These are phyloP conservation scores for Mycena sanguinolenta DNA, from an alignment of 768 basidiomycete genomes.

Conservation along the genomic window DNA sequence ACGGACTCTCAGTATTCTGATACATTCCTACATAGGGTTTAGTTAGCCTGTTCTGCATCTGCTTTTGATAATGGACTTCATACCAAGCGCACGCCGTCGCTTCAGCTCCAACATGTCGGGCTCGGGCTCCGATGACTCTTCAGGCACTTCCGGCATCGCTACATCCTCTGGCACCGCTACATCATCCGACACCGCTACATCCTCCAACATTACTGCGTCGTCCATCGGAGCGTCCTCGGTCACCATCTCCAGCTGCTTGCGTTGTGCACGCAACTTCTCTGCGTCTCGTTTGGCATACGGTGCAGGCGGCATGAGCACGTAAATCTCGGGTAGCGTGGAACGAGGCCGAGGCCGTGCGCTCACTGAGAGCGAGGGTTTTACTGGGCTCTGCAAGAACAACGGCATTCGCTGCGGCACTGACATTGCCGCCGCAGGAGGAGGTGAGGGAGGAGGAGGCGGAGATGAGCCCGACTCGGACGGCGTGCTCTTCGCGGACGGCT, in stretches of 20 bases:
- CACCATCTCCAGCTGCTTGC: too few relatives aligned
- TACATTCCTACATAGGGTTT: conserved; percentile 37
- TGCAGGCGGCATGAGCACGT: conserved; percentile 24
- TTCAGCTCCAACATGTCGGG: conserved; percentile 18
- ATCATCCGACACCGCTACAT: not conserved
- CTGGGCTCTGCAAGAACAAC: conserved; percentile 23
- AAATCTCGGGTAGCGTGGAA: not conserved
- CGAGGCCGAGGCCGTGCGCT: not conserved
- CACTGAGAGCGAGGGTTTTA: not conserved
- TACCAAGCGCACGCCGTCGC: conserved; percentile 35
- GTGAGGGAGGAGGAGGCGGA: not conserved
- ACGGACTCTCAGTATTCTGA: conserved; percentile 36
- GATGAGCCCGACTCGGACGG: conserved; percentile 4
- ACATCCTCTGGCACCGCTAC: not conserved
- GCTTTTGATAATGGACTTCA: conserved; percentile 16
- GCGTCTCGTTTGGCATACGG: conserved; percentile 22
- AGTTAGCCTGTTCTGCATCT: conserved; percentile 12
- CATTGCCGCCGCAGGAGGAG: not conserved
- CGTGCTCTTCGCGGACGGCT: conserved; percentile 24
- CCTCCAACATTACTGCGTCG: not conserved
- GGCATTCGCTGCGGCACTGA: not conserved
- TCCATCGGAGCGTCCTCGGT: not conserved
- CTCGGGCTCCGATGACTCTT: conserved; percentile 14
- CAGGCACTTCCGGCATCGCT: not conserved
- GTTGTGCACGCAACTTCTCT: conserved; percentile 3